These are phyloP conservation scores for grape (Vitis vinifera) DNA, from an alignment of 164 flowering plant species.

Conservation along the genomic window ASM3070453v1 NC_081823.1:7396501-7397000, in stretches of 20 bases:
- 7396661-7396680: neutral
- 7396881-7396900: slow-evolving; percentile 15
- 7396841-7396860: slow-evolving; percentile 65
- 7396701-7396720: neutral
- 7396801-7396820: slow-evolving; percentile 98
- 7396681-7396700: slow-evolving; percentile 1
- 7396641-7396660: neutral
- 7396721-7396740: neutral
- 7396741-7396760: slow-evolving; percentile 1
- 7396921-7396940: slow-evolving; percentile 1
- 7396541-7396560: no score
- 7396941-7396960: slow-evolving; percentile 16
- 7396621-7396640: neutral
- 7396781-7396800: slow-evolving; percentile 98
- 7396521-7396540: no score
- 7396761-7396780: slow-evolving; percentile 93
- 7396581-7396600: no score
- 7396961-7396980: slow-evolving; percentile 22
- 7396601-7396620: no score
- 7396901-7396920: slow-evolving; percentile 1
- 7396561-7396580: no score
- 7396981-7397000: slow-evolving; percentile 31
- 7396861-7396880: slow-evolving; percentile 22
- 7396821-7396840: slow-evolving; percentile 93
- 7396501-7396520: no score